Percentiles rank a stretch among this genome's conserved stretches.
Evolutionary conservation across 225 moss, liverwort and hornwort genomes (phyloP).

Genomic region (Asterella californica): DNA sequence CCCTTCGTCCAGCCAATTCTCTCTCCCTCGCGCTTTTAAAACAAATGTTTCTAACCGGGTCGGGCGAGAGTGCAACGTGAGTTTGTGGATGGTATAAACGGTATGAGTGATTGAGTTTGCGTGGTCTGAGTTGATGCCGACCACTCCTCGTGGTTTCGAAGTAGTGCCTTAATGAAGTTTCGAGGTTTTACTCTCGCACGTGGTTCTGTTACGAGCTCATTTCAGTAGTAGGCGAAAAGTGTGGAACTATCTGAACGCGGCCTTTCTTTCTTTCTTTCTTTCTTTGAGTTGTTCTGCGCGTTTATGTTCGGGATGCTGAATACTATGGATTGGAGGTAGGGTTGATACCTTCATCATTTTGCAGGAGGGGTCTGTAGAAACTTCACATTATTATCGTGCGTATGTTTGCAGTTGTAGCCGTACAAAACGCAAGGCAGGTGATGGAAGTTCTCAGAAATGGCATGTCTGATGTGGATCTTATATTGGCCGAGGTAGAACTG

Average conservation of each 20-base stretch:
- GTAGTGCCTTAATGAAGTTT: background rate
- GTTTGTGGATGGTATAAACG: background rate
- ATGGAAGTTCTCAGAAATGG: conserved; percentile 39
- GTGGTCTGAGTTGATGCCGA: background rate
- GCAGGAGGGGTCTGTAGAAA: background rate
- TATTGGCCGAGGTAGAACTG: conserved; percentile 43
- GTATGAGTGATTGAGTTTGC: background rate
- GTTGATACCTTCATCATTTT: too few species aligned
- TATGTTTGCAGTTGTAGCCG: conserved; percentile 37
- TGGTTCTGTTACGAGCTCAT: background rate
- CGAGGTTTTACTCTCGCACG: background rate
- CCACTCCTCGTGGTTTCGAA: background rate
- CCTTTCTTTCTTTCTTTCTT: too few species aligned
- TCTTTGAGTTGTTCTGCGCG: background rate
- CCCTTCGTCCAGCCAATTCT: too few species aligned
- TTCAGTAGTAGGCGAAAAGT: background rate
- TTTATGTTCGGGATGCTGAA: too few species aligned
- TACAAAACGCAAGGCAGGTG: conserved; percentile 48
- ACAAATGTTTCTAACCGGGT: background rate
- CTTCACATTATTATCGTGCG: background rate
- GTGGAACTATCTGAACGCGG: background rate
- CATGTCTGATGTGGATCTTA: conserved; percentile 38
- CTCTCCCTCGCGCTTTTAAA: too few species aligned
- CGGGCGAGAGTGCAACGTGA: background rate
- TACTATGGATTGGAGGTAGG: too few species aligned